A percentile compares a stretch with the other conserved stretches of the same genome.
Conservation (phyloP, 768 basidiomycete genomes). For the Rhizopogon vulgaris region DNA sequence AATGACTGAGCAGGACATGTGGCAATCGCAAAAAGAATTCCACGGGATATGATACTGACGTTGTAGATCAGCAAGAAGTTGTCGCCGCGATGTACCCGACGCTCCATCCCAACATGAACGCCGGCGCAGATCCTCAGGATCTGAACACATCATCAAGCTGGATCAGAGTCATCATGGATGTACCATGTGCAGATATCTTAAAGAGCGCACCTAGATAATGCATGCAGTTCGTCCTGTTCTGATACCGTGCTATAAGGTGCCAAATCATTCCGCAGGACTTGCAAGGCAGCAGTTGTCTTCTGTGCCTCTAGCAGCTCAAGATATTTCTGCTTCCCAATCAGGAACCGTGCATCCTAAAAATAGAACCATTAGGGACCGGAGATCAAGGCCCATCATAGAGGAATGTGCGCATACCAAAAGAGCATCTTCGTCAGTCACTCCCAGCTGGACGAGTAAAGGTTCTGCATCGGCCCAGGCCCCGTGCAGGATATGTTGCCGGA, state of each 20-base stretch:
- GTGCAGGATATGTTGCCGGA: constrained; percentile 72
- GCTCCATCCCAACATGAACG: constrained; percentile 90
- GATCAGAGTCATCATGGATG: constrained; percentile 10
- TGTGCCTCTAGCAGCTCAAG: constrained; percentile 83
- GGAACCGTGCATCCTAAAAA: constrained; percentile 70
- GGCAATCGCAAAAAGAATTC: neutral
- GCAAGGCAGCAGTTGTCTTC: constrained; percentile 75
- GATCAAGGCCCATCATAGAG: neutral
- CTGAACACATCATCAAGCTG: constrained; percentile 91
- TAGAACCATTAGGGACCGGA: constrained; percentile 10
- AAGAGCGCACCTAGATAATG: constrained; percentile 70
- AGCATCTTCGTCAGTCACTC: constrained; percentile 61
- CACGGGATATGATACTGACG: constrained; percentile 38
- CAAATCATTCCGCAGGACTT: constrained; percentile 82
- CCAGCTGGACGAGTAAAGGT: constrained; percentile 57
- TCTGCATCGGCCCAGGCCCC: constrained; percentile 82
- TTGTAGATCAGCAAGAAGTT: constrained; percentile 75
- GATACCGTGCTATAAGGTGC: constrained; percentile 76
- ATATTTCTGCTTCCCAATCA: constrained; percentile 94
- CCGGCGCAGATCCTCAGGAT: constrained; percentile 74
- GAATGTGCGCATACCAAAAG: constrained; percentile 50
- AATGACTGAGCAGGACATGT: neutral
- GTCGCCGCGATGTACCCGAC: constrained; percentile 67
- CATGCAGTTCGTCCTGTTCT: constrained; percentile 77
- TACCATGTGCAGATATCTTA: constrained; percentile 8